These are phyloP conservation scores for Paramecium sonneborni DNA, from an alignment of 73 alveolate genomes.

Conservation along the genomic window DNA sequence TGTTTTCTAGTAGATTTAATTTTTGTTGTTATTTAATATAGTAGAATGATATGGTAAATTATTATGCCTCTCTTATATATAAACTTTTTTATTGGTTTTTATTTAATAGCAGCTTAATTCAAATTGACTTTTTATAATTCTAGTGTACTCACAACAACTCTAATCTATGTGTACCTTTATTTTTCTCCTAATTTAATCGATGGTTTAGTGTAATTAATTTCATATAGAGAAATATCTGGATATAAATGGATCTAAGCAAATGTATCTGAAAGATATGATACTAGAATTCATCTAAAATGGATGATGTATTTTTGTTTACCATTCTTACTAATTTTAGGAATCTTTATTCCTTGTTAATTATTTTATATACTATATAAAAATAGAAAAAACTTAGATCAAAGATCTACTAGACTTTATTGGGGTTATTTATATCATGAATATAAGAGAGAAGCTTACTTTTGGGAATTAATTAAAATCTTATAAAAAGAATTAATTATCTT, in stretches of 20 bases:
- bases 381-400: not conserved
- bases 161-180: not conserved
- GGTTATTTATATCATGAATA: conserved; percentile 1
- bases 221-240: not conserved
- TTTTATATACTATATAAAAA: not conserved
- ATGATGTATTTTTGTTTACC: not conserved
- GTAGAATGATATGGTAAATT: conserved; percentile 14
- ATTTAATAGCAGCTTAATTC: not conserved
- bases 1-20: not conserved
- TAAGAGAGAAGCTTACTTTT: not conserved
- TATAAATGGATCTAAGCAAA: not conserved
- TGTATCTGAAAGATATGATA: conserved; percentile 33
- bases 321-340: not conserved
- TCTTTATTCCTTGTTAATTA: not conserved
- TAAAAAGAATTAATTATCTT: not conserved
- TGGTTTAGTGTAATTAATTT: conserved; percentile 9
- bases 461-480: conserved; percentile 1
- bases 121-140: not conserved
- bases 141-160: not conserved
- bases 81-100: not conserved
- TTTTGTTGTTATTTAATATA: not conserved
- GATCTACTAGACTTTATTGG: not conserved
- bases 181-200: not conserved
- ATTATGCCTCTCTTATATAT: not conserved
- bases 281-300: not conserved